These are phyloP conservation scores for Globisporangium nunn DNA, from an alignment of 352 stramenopile genomes.

Conservation along the genomic window DNA sequence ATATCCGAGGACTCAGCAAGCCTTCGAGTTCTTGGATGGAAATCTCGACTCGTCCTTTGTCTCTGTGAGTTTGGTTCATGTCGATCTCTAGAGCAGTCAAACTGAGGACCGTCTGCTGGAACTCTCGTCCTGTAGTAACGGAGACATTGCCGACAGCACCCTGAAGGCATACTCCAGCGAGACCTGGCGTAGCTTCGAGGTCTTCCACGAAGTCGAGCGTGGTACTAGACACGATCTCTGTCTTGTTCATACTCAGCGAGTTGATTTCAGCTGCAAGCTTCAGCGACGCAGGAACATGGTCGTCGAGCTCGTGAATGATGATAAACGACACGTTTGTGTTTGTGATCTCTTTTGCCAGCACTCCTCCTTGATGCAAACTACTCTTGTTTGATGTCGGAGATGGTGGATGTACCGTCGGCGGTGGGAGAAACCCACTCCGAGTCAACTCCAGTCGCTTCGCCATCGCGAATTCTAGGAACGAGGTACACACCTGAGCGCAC, in stretches of 20 bases:
- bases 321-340: conserved; percentile 4
- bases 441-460: conserved; percentile 34
- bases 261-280: conserved; percentile 2
- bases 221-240: not conserved
- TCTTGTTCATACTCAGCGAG: not conserved
- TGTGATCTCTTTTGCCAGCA: conserved; percentile 8
- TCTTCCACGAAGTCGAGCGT: conserved; percentile 7
- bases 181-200: not conserved
- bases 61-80: conserved; percentile 3
- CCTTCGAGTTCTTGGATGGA: conserved; percentile 2
- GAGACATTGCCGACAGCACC: not conserved
- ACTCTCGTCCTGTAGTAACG: conserved; percentile 1
- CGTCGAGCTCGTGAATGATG: conserved; percentile 9
- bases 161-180: not conserved
- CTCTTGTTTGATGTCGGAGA: not conserved
- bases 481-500: conserved; percentile 26
- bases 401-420: not conserved
- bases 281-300: not conserved
- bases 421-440: conserved; percentile 13
- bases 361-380: not conserved
- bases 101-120: conserved; percentile 6
- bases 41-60: not conserved
- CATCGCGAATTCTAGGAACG: conserved; percentile 34
- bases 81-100: conserved; percentile 3
- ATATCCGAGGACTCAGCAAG: conserved; percentile 4